Conservation (phyloP, 169 alveolate species). For the Miamiensis avidus region DNA sequence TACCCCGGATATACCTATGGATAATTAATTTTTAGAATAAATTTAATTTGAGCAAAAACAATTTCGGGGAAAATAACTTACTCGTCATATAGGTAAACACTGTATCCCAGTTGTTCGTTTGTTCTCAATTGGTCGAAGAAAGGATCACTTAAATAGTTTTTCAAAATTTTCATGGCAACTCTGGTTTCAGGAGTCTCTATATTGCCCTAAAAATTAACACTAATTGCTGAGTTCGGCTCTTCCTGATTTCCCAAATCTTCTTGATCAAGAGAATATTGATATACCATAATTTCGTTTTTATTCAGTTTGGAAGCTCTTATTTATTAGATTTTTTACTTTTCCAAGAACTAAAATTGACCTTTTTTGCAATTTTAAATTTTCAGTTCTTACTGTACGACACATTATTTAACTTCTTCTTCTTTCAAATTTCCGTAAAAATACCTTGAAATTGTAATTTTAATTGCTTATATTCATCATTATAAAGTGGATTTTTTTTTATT, state of each 20-base stretch:
- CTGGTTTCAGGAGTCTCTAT: not conserved
- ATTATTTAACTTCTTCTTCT: not conserved
- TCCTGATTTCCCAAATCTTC: not conserved
- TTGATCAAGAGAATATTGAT: not conserved
- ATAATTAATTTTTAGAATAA: no score
- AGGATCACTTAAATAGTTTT: conserved; percentile 56
- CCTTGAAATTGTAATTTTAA: not conserved
- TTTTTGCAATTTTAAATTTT: not conserved
- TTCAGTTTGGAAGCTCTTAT: not conserved
- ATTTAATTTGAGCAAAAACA: not conserved
- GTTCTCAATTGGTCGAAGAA: conserved; percentile 51
- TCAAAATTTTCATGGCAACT: conserved; percentile 28
- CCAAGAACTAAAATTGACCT: not conserved
- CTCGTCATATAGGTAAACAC: conserved; percentile 25
- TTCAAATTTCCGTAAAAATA: not conserved
- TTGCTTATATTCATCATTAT: no score
- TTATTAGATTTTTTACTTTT: no score
- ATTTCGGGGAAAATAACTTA: no score
- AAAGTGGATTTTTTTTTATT: no score
- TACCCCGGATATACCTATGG: not conserved
- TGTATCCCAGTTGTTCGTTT: conserved; percentile 58
- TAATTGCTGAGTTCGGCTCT: conserved; percentile 22
- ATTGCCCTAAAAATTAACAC: conserved; percentile 48
- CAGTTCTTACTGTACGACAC: not conserved
- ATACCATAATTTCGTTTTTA: no score